Evolutionary conservation across 1,284 basidiomycete species (phyloP).

Genomic region (Sanghuangporus weigelae): DNA sequence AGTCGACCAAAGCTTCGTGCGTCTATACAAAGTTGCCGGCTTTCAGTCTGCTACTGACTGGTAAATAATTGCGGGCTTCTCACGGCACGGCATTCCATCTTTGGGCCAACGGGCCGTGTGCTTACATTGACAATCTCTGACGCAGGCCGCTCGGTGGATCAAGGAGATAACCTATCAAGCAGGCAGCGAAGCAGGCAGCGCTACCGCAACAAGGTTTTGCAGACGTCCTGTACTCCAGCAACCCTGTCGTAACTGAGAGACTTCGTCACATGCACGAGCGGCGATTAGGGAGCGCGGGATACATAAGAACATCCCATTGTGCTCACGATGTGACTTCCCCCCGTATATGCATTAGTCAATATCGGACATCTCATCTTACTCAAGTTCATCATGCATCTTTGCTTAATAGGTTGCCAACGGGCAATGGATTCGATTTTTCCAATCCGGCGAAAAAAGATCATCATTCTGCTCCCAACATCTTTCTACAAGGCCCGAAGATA

Average conservation of each 20-base stretch:
- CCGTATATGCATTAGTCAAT: neutral
- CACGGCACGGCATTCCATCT: no score
- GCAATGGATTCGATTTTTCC: neutral
- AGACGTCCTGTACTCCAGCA: neutral
- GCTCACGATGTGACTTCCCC: neutral
- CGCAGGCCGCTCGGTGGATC: neutral
- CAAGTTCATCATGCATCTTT: neutral
- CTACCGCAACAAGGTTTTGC: neutral
- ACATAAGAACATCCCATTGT: neutral
- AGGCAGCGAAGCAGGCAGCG: neutral
- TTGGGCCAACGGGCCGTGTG: neutral
- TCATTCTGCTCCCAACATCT: neutral
- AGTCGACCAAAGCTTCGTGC: no score
- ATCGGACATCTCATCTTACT: neutral
- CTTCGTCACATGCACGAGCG: neutral
- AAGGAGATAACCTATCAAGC: neutral
- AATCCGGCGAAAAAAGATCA: neutral
- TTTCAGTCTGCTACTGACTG: no score
- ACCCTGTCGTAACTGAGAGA: neutral
- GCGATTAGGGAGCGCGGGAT: neutral
- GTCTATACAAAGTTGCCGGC: no score
- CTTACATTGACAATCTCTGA: neutral
- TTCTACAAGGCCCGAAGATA: neutral
- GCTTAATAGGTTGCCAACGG: neutral
- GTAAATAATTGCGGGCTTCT: no score